Percentiles rank a stretch among this genome's conserved stretches.
Evolutionary conservation across 345 rosid species (phyloP).

Genomic region (Ceriops tagal): DNA sequence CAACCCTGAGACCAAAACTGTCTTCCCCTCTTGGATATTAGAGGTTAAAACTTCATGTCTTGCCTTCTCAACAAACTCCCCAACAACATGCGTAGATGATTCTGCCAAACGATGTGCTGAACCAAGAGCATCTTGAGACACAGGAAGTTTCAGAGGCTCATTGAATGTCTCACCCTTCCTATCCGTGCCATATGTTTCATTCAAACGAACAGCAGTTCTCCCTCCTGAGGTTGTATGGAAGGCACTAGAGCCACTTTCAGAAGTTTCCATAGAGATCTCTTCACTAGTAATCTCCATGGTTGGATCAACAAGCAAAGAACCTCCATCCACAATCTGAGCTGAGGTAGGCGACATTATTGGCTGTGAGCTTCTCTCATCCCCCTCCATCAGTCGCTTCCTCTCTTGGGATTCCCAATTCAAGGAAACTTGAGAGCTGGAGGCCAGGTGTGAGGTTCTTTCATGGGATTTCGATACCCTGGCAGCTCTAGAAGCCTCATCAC

Average conservation of each 20-base stretch:
- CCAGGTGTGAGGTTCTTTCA: conserved; percentile 27
- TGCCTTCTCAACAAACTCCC: conserved; percentile 71
- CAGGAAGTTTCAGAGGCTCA: conserved; percentile 27
- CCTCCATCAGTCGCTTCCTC: conserved; percentile 35
- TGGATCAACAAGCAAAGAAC: conserved; percentile 26
- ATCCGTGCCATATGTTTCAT: conserved; percentile 29
- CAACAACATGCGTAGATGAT: conserved; percentile 49
- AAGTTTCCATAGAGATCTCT: conserved; percentile 35
- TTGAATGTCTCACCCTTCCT: conserved; percentile 27
- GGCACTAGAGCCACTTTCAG: conserved; percentile 43
- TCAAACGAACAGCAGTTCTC: conserved; percentile 23
- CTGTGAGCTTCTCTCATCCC: conserved; percentile 40
- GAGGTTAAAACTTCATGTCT: conserved; percentile 48
- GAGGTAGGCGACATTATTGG: conserved; percentile 51
- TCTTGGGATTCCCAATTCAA: conserved; percentile 31
- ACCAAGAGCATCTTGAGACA: conserved; percentile 57
- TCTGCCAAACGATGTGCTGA: conserved; percentile 63
- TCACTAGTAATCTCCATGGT: conserved; percentile 29
- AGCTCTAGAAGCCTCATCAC: conserved; percentile 26
- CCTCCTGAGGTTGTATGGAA: conserved; percentile 30
- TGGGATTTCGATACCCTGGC: conserved; percentile 29
- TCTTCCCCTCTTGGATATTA: conserved; percentile 32
- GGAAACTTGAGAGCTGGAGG: conserved; percentile 43
- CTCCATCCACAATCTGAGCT: conserved; percentile 45
- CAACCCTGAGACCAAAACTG: conserved; percentile 17